Base-by-base conservation (phyloP, 192 early-diverging fungal genomes). In the Coemansia brasiliensis region DNA sequence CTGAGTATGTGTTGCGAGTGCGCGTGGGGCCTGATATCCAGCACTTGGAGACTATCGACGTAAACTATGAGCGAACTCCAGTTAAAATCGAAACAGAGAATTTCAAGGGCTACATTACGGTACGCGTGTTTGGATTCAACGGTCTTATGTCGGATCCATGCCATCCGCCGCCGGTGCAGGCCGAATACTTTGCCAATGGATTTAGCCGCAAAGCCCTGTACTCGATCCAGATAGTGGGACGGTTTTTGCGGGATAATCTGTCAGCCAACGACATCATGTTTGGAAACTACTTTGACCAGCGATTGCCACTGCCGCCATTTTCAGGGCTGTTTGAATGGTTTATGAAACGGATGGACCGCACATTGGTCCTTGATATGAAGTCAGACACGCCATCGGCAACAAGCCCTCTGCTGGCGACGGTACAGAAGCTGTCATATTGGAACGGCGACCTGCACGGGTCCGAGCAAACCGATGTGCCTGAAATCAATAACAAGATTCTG, bases 341-440 rank as follows among this genome's bases (percentile, higher is more conserved):
- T 41, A 79, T 79, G 75, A 64, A 56, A 65, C 75, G 75, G 48
- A 79, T 79, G 75, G 75, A 79, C 51, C 75, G 75, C 57, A 72
- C 75, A 5, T 55, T 79, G 42, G 69, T 71, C 3, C 62, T 79
- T 22, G 65, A 79, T 55, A 79, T 79, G 69, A 79, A 79, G 58
- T 68, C 65, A 0, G 75, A 79, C 65, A 79, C 64, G 25, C 75
- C 75, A 13, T 79, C 75, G 24, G 75, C 75, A 12, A 61, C 62
- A 41, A 79, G 75, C 55, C 75, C 75, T 35, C 54, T 79, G 37
- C 55, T 79, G n/a, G 42, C 75, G 1, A 79, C 75, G 3, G 75
- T 79, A 49, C 75, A 79, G 43, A 72, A 68, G 61, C 69, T 79
- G 32, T 79, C 75, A 54, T 72, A 72, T 62, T 79, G 75, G 75